Evolutionary conservation across 2,329 filamentous ascomycete species (phyloP).

Genomic region (Alternaria brassicicola): DNA sequence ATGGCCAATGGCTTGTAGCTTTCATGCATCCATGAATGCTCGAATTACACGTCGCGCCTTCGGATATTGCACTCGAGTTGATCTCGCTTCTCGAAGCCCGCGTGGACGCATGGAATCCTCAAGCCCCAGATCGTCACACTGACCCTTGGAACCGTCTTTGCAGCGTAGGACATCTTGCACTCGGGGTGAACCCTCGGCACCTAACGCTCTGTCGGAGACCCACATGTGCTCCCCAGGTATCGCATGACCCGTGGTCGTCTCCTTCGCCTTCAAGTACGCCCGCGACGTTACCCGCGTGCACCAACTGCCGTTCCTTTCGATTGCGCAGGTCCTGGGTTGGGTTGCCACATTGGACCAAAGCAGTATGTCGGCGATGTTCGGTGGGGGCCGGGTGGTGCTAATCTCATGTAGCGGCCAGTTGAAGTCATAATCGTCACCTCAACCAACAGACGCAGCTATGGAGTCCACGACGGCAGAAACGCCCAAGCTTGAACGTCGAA

Average conservation of each 20-base stretch:
- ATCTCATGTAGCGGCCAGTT: constrained; percentile 13
- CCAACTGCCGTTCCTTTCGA: not conserved
- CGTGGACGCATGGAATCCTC: constrained; percentile 47
- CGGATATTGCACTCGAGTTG: constrained; percentile 40
- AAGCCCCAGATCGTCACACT: constrained; percentile 46
- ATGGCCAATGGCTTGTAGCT: constrained; percentile 30
- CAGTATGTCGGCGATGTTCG: constrained; percentile 11
- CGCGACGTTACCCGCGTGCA: constrained; percentile 6
- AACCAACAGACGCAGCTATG: constrained; percentile 28
- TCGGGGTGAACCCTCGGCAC: constrained; percentile 41
- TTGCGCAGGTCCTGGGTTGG: not conserved
- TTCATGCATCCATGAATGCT: constrained; percentile 24
- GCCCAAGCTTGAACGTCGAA: constrained; percentile 41
- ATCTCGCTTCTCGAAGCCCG: constrained; percentile 49
- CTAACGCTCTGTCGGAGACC: constrained; percentile 42
- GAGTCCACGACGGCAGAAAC: constrained; percentile 34
- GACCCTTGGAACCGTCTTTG: constrained; percentile 27
- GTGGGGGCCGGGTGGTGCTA: constrained; percentile 4
- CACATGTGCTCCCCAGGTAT: constrained; percentile 46
- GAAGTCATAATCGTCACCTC: constrained; percentile 6
- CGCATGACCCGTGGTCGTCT: constrained; percentile 41
- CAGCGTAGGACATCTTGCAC: constrained; percentile 35
- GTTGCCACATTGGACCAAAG: constrained; percentile 4
- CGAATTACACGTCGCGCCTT: constrained; percentile 41
- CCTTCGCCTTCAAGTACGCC: constrained; percentile 18